Conservation (phyloP, 2,329 filamentous ascomycete species). For the Exophiala dermatitidis region DNA sequence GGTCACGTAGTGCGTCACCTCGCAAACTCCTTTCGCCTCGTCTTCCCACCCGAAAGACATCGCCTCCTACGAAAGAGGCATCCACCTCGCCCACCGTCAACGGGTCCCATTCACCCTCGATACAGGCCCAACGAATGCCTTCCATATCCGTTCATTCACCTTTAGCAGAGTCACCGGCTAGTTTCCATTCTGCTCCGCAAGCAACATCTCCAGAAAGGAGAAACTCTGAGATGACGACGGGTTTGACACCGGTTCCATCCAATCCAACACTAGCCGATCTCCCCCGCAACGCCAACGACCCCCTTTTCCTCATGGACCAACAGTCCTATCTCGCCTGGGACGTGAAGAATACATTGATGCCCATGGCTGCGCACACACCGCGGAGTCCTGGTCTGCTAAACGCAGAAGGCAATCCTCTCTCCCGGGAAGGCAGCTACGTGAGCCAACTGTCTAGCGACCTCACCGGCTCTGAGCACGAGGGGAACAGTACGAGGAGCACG, state of each 20-base stretch:
- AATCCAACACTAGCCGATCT: conserved; percentile 12
- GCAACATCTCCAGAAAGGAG: conserved; percentile 50
- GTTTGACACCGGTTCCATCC: conserved; percentile 2
- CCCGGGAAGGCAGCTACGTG: conserved; percentile 21
- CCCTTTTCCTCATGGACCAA: conserved; percentile 21
- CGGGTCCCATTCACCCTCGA: conserved; percentile 13
- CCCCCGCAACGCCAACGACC: conserved; percentile 12
- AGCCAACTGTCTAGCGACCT: conserved; percentile 24
- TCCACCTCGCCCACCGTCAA: conserved; percentile 3
- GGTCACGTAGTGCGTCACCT: conserved; percentile 22
- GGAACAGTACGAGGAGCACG: conserved; percentile 3
- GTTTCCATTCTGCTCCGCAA: conserved; percentile 72
- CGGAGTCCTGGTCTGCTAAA: conserved; percentile 20
- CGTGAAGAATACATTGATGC: conserved; percentile 16
- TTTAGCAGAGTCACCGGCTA: conserved; percentile 97
- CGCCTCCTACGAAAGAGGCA: conserved; percentile 10
- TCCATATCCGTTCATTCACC: conserved; percentile 33
- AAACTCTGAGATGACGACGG: not conserved
- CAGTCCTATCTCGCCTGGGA: conserved; percentile 25
- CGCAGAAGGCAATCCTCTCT: conserved; percentile 18
- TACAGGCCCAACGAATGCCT: conserved; percentile 15
- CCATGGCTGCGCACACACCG: conserved; percentile 23
- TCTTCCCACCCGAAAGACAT: conserved; percentile 12
- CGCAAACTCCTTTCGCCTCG: conserved; percentile 17
- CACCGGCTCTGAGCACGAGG: conserved; percentile 18